These are phyloP conservation scores for Neonectria punicea DNA, from an alignment of 2,329 filamentous ascomycete species.

Conservation along the genomic window DNA sequence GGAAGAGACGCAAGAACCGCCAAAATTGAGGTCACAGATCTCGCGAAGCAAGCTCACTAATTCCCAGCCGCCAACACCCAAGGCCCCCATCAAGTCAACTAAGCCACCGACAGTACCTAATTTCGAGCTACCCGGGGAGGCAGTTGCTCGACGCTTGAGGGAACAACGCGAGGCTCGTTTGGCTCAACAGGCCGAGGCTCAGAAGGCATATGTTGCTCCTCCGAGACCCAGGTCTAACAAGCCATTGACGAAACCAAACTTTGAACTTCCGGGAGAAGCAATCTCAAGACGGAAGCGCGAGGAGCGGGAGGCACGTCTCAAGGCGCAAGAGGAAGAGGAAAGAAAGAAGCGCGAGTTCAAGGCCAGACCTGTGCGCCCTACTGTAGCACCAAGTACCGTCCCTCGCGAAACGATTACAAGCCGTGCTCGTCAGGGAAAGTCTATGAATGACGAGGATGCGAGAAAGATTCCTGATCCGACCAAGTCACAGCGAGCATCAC, in stretches of 20 bases:
- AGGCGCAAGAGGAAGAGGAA: constrained; percentile 69
- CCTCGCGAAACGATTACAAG: constrained; percentile 69
- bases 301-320: constrained; percentile 65
- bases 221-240: constrained; percentile 62
- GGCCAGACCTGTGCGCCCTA: constrained; percentile 65
- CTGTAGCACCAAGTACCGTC: constrained; percentile 51
- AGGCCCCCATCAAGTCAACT: constrained; percentile 60
- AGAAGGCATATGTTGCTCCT: constrained; percentile 50
- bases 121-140: constrained; percentile 73
- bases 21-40: constrained; percentile 27
- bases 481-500: constrained; percentile 42
- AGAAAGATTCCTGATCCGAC: constrained; percentile 25
- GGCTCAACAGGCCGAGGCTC: constrained; percentile 49
- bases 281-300: constrained; percentile 66
- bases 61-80: constrained; percentile 46
- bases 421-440: constrained; percentile 62
- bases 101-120: constrained; percentile 65
- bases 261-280: constrained; percentile 72
- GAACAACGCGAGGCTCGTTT: constrained; percentile 68
- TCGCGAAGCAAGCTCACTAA: constrained; percentile 34
- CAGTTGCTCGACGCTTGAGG: constrained; percentile 66
- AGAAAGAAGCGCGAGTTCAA: constrained; percentile 71
- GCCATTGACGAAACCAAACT: constrained; percentile 63
- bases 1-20: constrained; percentile 27
- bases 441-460: constrained; percentile 42